These are phyloP conservation scores for Phytophthora tentaculata DNA, from an alignment of 352 stramenopile genomes.

Conservation along the genomic window DNA sequence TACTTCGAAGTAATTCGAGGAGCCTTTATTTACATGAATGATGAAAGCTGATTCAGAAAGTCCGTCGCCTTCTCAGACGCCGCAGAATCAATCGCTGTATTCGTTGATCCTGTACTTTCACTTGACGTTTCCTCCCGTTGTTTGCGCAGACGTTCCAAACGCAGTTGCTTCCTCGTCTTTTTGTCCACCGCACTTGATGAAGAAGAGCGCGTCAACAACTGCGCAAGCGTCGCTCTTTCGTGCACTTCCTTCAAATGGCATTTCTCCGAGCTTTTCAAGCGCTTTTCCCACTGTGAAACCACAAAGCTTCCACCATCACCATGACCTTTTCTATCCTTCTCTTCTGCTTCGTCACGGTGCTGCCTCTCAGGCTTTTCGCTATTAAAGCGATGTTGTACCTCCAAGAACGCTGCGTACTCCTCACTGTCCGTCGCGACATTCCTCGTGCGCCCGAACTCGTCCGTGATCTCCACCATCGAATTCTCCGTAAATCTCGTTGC, in stretches of 20 bases:
- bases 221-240: conserved; percentile 49
- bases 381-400: conserved; percentile 15
- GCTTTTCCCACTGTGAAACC: conserved; percentile 83
- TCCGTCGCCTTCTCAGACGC: conserved; percentile 58
- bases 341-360: neutral
- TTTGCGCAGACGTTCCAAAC: conserved; percentile 64
- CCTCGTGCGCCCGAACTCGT: conserved; percentile 62
- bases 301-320: conserved; percentile 62
- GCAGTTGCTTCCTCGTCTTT: conserved; percentile 67
- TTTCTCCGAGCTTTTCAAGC: conserved; percentile 70
- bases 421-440: conserved; percentile 46
- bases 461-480: conserved; percentile 46
- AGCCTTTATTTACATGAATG: conserved; percentile 44
- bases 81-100: conserved; percentile 28
- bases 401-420: conserved; percentile 39
- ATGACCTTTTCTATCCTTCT: conserved; percentile 14
- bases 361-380: neutral
- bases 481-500: neutral
- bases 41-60: conserved; percentile 66
- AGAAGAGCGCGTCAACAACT: conserved; percentile 34
- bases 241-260: conserved; percentile 72
- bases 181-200: conserved; percentile 33
- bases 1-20: too few species aligned
- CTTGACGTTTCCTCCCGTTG: conserved; percentile 28
- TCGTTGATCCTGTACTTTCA: conserved; percentile 2